Base-by-base conservation (phyloP, 177 flowering plant species). In the Vitis hybrid region DNA sequence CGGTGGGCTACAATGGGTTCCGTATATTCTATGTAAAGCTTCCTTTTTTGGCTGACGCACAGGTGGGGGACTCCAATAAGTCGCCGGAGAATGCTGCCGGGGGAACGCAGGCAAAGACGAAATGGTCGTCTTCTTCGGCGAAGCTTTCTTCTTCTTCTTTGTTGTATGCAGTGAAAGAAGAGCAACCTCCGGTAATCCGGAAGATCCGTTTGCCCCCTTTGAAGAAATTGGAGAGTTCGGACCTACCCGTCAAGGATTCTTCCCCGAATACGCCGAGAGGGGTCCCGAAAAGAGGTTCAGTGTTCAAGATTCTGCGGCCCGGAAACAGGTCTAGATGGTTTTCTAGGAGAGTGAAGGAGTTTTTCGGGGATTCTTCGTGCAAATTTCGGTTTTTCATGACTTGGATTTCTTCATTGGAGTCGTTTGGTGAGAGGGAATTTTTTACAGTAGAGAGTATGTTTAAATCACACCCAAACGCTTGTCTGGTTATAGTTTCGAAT, bases 381-480 rank as follows among this genome's bases (percentile, higher is more conserved):
- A 56, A 80, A 76, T 54, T 74, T 52, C 71, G 76, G 49, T 83
- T 89, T 65, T 89, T 89, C 72, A 86, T 89, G 91, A 89, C 91
- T 68, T 87, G 91, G 91, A 89, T 89, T 61, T 84, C 89, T 54
- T 81, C 91, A 19, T 13, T 82, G 10, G 72, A 81, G 18, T 78
- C 85, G 15, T 86, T 86, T 67, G 80, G 88, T 45, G 67, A 73
- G 0, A 74, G 91, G 18, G 91, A 87, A 52, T 8, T 73, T 8
- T 73, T 84, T 52, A 55, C 82, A 21, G 9, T 89, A 3, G 82
- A 89, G 70, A 86, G 87, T 59, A 30, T 89, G 64, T 89, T 88
- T 64, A 86, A 84, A 56, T 73, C 84, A 2, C 85, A 89, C 66
- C 90, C 89, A 15, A 61, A 74, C 61, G 85, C 81, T 23, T 89